Conservation (phyloP, 441 rosid species). For the Aquilaria agallochum region DNA sequence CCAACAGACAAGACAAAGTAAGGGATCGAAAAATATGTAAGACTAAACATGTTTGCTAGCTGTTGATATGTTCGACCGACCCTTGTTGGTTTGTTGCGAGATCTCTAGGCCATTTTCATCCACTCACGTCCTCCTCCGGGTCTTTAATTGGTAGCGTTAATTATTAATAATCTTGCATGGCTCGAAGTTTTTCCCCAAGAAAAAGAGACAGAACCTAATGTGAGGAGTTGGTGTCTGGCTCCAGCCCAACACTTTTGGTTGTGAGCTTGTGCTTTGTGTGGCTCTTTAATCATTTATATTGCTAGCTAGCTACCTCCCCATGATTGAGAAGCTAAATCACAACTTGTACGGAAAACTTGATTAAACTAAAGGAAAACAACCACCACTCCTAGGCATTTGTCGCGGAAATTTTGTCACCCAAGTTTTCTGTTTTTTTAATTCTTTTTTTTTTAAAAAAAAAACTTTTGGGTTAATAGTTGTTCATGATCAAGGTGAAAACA, state of each 20-base stretch:
- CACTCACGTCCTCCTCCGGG: too few species aligned
- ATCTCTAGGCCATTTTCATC: too few species aligned
- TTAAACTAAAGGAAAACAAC: conserved; percentile 26
- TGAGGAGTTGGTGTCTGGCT: conserved; percentile 32
- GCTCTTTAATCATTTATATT: conserved; percentile 14
- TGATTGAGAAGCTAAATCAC: conserved; percentile 20
- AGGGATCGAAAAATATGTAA: conserved; percentile 4
- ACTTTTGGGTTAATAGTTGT: too few species aligned
- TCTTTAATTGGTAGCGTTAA: too few species aligned
- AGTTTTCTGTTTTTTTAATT: conserved; percentile 21
- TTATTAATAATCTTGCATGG: neutral
- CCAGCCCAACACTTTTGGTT: conserved; percentile 40
- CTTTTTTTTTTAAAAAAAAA: conserved; percentile 9
- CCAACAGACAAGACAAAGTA: conserved; percentile 28
- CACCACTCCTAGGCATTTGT: conserved; percentile 50
- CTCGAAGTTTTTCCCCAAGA: too few species aligned
- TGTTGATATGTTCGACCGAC: conserved; percentile 12
- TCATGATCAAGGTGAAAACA: conserved; percentile 25
- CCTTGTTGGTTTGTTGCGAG: conserved; percentile 14
- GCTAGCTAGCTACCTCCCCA: neutral
- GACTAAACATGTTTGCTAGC: conserved; percentile 28
- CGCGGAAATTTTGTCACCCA: conserved; percentile 46
- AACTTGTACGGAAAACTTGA: conserved; percentile 34
- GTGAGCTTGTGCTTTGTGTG: conserved; percentile 31
- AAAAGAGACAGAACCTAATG: conserved; percentile 29